Conservation (phyloP, 164 flowering plant species). For the Kingdonia uniflora region DNA sequence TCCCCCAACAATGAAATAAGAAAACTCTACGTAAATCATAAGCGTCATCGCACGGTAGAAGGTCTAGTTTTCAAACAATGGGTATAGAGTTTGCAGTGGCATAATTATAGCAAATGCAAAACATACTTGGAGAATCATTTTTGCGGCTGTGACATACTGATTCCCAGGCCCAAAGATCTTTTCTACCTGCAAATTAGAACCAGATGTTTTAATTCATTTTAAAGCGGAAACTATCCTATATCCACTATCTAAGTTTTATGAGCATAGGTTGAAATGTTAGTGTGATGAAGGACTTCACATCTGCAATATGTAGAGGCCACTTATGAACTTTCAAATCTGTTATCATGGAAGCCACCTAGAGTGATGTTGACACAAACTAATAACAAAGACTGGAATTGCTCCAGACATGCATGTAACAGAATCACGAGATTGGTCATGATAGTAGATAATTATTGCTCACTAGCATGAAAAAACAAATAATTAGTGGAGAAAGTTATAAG, state of each 20-base stretch:
- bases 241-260: no score
- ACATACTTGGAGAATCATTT: constrained; percentile 93
- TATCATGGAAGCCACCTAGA: no score
- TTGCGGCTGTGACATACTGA: constrained; percentile 98
- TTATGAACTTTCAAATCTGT: no score
- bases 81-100: background rate
- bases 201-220: no score
- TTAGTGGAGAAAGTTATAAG: background rate
- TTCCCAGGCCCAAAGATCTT: constrained; percentile 97
- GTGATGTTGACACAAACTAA: no score
- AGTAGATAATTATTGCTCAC: background rate
- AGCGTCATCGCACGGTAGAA: no score
- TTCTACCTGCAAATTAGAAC: constrained; percentile 58
- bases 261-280: no score
- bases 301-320: no score
- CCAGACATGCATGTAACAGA: background rate
- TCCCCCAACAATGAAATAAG: no score
- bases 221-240: no score
- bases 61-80: background rate
- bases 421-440: background rate
- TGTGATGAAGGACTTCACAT: no score
- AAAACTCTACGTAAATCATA: background rate
- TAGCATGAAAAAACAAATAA: background rate
- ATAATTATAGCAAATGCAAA: background rate
- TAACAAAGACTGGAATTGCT: no score